A percentile compares a stretch with the other conserved stretches of the same genome.
phyloP scores from a whole-genome alignment of 306 rosid species.

The Fagus crenata region DNA sequence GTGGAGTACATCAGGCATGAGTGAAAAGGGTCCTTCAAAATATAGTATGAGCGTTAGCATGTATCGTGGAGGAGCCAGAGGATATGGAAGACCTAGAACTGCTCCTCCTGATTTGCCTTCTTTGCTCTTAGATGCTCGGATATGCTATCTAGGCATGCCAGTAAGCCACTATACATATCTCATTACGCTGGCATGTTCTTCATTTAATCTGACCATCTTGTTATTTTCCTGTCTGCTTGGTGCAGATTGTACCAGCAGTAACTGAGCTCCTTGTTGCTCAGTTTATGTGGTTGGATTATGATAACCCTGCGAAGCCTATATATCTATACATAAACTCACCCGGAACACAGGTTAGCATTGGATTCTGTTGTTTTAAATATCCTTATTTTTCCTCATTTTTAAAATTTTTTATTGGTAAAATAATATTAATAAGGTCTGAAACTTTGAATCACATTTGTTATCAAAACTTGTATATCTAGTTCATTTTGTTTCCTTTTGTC shows the following conservation, averaged over 20 bases:
- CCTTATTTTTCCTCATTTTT: background rate
- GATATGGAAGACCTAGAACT: constrained; percentile 65
- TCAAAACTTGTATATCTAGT: constrained; percentile 3
- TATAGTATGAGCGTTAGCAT: constrained; percentile 86
- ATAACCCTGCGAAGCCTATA: constrained; percentile 74
- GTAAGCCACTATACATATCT: constrained; percentile 49
- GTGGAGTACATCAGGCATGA: constrained; percentile 60
- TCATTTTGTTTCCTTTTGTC: constrained; percentile 23
- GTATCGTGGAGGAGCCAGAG: constrained; percentile 85
- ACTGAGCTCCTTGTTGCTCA: constrained; percentile 93
- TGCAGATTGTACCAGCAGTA: constrained; percentile 91
- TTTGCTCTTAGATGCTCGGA: constrained; percentile 82
- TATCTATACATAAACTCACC: constrained; percentile 85
- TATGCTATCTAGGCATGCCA: constrained; percentile 90
- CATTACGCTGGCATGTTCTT: constrained; percentile 10
- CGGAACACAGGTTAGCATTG: constrained; percentile 76
- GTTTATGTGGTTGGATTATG: constrained; percentile 93
- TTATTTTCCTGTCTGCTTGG: constrained; percentile 28
- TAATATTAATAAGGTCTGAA: background rate
- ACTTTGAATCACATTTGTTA: background rate
- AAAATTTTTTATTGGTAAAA: constrained; percentile 21
- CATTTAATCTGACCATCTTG: constrained; percentile 13
- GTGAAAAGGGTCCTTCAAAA: constrained; percentile 45
- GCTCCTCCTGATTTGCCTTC: constrained; percentile 98
- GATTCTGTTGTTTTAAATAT: constrained; percentile 14